phyloP scores from a whole-genome alignment of 176 grass and related monocot species.

The Cocos nucifera region DNA sequence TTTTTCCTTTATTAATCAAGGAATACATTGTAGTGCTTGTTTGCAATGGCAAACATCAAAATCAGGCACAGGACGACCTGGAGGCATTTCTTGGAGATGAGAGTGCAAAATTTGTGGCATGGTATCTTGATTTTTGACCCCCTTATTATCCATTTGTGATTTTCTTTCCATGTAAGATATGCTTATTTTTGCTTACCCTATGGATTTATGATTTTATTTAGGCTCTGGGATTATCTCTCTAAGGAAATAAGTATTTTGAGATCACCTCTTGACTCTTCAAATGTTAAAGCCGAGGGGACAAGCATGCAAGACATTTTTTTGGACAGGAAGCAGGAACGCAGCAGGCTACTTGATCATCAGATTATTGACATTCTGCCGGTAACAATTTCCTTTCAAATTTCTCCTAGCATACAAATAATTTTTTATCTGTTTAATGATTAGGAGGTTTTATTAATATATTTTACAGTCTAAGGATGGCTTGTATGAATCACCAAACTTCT shows the following conservation, averaged over 20 bases:
- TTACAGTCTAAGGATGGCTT: constrained; percentile 23
- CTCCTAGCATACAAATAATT: neutral
- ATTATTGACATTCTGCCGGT: constrained; percentile 10
- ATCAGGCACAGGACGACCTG: constrained; percentile 74
- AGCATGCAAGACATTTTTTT: constrained; percentile 1
- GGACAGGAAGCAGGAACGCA: constrained; percentile 9
- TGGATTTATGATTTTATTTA: constrained; percentile 9
- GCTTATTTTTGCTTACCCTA: constrained; percentile 4
- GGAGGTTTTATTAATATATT: neutral
- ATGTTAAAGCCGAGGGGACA: constrained; percentile 7
- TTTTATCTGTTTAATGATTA: too few species aligned
- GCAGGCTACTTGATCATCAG: neutral
- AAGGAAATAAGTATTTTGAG: constrained; percentile 13
- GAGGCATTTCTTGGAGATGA: constrained; percentile 74
- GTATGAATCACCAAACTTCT: constrained; percentile 6
- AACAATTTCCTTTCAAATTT: constrained; percentile 13
- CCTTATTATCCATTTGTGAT: constrained; percentile 6
- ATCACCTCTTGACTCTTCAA: constrained; percentile 17
- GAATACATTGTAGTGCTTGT: constrained; percentile 81
- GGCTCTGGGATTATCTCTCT: constrained; percentile 54
- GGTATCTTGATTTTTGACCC: constrained; percentile 34
- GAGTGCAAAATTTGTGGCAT: constrained; percentile 66
- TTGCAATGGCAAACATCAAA: constrained; percentile 85
- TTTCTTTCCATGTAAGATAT: neutral
- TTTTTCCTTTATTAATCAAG: constrained; percentile 33